Evolutionary conservation across 768 basidiomycete species (phyloP), one percentile per base, ranked within the genome.

Genomic region (Naematelia aurantialba): DNA sequence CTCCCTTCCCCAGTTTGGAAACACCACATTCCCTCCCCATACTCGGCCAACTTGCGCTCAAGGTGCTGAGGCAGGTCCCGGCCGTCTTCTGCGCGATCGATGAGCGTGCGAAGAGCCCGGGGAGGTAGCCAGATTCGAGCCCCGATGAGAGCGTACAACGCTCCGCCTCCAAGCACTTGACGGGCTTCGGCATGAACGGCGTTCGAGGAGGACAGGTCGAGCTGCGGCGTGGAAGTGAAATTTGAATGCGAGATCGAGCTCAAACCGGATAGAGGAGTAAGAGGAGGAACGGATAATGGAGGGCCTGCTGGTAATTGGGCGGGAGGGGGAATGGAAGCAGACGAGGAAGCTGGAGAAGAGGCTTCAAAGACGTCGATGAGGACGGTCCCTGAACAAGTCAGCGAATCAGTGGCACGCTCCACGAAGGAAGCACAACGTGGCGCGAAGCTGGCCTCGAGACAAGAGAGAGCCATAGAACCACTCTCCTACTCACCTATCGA

Each of bases 401-500:
- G 26, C 42, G n/a, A n/a, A n/a, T n/a, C n/a, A n/a, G n/a, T n/a
- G n/a, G n/a, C n/a, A n/a, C n/a, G 34, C 27, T 42, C 2, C 25
- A 34, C 42, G 19, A 44, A 44, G 12, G 42, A 44, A 44, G 19
- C 12, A 44, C 19, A 44, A 12, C 42, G 19, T 44, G 42, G 42
- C 42, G 42, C 12, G 42, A 12, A 12, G 42, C 12, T 19, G 42
- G 42, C 12, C 42, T 12, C 34, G n/a, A n/a, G n/a, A n/a, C n/a
- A n/a, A n/a, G n/a, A n/a, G n/a, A n/a, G n/a, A n/a, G n/a, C n/a
- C n/a, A n/a, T n/a, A n/a, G n/a, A n/a, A n/a, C n/a, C n/a, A n/a
- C n/a, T n/a, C n/a, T n/a, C 13, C 17, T 24, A 65, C 69, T 61
- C 34, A 71, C 69, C 69, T 26, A 71, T 71, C 12, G 69, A 71